Evolutionary conservation across 2,329 filamentous ascomycete species (phyloP), one percentile per base, ranked within the genome.

Genomic region (Atkinsonella texensis): DNA sequence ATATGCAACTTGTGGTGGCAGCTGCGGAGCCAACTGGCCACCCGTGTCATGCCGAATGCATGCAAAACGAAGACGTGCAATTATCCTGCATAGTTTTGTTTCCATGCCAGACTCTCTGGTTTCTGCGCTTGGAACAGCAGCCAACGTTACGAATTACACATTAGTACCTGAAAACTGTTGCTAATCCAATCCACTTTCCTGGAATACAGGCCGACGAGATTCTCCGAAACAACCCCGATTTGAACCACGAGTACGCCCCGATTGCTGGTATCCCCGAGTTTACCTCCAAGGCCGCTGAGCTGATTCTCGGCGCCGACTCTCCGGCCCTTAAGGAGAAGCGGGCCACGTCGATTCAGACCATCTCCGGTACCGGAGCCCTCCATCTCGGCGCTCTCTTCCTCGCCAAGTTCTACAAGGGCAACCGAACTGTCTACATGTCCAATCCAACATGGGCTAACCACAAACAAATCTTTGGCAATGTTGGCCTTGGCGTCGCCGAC

Each of bases 361-460:
- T 98, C 72, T 98, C 93, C 52, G 93, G 93, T 62, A 98, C 93
- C 56, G 93, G 93, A 61, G 93, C 93, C 56, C 84, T 95, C 58
- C 93, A 98, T 67, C 75, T 97, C 39, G 93, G 93, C 58, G 90
- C 84, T 57, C 83, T 95, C 60, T 98, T 98, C 82, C 84, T 98
- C 54, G 75, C 86, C 68, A 90, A 85, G 69, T 98, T 97, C 81
- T 95, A 88, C 77, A 74, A 76, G 63, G 77, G 79, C 65, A 81
- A 77, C 71, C 84, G 80, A 59, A 81, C 83, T 54, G 81, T 94
- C 71, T 96, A 95, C 77, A 77, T 97, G 68, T 95, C 89, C 63
- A 87, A 86, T 69, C 93, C 93, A 50, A 98, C 93, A 55, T 98
- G 93, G 93, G 89, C 87, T 60, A 98, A 98, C 75, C 93, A 98